Percentiles rank a stretch among this genome's conserved stretches.
phyloP scores from a whole-genome alignment of 2,329 filamentous ascomycete species.

The Ascochyta lentis region DNA sequence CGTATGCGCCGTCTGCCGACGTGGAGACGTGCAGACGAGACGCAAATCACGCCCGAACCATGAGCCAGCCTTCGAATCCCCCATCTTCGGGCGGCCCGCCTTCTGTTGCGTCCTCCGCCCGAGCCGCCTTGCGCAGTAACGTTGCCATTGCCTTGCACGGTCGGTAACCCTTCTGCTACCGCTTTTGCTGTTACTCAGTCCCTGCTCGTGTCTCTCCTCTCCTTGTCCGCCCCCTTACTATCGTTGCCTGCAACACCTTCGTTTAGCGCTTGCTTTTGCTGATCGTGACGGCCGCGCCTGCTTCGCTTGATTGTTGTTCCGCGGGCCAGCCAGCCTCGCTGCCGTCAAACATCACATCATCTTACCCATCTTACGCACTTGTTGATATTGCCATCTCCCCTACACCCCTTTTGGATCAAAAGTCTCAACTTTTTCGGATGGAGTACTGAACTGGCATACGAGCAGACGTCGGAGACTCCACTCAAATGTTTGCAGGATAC shows the following conservation, averaged over 20 bases:
- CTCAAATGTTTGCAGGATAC: constrained; percentile 57
- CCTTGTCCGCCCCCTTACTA: constrained; percentile 7
- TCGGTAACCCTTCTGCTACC: constrained; percentile 29
- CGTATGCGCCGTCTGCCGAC: constrained; percentile 16
- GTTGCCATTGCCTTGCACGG: constrained; percentile 52
- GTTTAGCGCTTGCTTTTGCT: constrained; percentile 20
- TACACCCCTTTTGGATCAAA: background rate
- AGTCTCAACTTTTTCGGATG: background rate
- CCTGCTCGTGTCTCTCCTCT: constrained; percentile 4
- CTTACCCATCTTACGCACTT: constrained; percentile 10
- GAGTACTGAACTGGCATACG: constrained; percentile 9
- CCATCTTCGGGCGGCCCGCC: constrained; percentile 41
- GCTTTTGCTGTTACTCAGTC: constrained; percentile 12
- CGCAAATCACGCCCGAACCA: constrained; percentile 13
- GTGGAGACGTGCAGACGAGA: constrained; percentile 8
- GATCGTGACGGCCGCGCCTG: constrained; percentile 19
- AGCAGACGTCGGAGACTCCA: constrained; percentile 35
- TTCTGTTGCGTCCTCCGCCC: constrained; percentile 38
- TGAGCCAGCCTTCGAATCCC: constrained; percentile 41
- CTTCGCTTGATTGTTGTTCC: constrained; percentile 26
- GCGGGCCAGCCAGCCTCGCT: constrained; percentile 17
- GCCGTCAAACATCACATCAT: constrained; percentile 11
- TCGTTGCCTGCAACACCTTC: background rate
- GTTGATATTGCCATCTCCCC: constrained; percentile 8
- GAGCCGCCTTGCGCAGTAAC: constrained; percentile 44